Base-by-base conservation (phyloP, 1,139 yeast species). In the Kluyveromyces sp. region DNA sequence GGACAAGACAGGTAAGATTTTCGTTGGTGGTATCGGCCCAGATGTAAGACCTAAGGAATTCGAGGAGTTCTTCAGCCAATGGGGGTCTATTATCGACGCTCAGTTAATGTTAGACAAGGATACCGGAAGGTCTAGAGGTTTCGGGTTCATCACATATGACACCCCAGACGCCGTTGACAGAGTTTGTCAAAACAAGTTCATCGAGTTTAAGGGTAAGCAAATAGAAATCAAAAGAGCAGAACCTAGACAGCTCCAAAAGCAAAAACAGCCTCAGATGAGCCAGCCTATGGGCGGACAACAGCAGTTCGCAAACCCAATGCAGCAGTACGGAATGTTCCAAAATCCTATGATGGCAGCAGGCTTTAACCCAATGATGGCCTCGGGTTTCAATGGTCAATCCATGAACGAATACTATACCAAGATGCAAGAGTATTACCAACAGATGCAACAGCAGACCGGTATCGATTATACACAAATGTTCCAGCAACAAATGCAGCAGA, bases 161-260 rank as follows among this genome's bases (percentile, higher is more conserved):
- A 79, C 95, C 22, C 95, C 96, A 30, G 92, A 83, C 43, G 97
- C 97, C 11, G 97, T 92, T 37, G 98, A 92, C 59, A 75, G 82
- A 56, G 95, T 88, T 47, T 83, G 94, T 48, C 85, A 81, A 46
- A 83, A 83, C 63, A 84, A 85, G 66, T 86, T 80, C 60, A 75
- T 88, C 51, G 79, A 83, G 46, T 80, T 88, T 53, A 88, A 88
- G 62, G 96, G 95, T 42, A 86, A 83, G 64, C 80, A 87, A 39
- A 87, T 92, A 78, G 98, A 92, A 66, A 95, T 92, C 48, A 92
- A 92, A 66, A 78, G 96, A 56, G 99, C 99, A n/a, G 96, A 89
- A 63, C 97, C 98, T 51, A 77, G 97, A 64, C 80, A 73, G 66
- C 65, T 67, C 49, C 81, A 75, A 58, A 72, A 70, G 51, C 68